Conservation (phyloP, 2,329 filamentous ascomycete species). For the Trichoderma harzianum region DNA sequence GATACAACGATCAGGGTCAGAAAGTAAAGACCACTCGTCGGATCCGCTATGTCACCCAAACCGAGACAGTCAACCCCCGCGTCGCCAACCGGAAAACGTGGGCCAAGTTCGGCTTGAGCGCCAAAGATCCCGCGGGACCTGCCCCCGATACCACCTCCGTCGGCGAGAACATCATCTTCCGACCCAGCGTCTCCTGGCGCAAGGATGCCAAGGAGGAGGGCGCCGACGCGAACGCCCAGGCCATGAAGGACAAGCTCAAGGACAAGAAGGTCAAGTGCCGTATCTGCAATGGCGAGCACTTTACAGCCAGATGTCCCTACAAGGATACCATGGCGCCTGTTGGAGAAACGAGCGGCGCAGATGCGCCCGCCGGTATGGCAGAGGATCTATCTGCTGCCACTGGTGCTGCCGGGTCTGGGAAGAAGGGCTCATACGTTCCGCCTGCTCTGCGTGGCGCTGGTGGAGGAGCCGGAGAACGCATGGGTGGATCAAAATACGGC, state of each 20-base stretch:
- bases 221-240: conserved; percentile 68
- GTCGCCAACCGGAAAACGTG: conserved; percentile 93
- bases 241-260: conserved; percentile 80
- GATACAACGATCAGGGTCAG: conserved; percentile 87
- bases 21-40: conserved; percentile 97
- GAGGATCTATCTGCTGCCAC: conserved; percentile 43
- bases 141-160: conserved; percentile 87
- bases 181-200: conserved; percentile 91
- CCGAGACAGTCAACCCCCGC: conserved; percentile 91
- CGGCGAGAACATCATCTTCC: conserved; percentile 97
- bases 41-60: conserved; percentile 87
- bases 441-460: conserved; percentile 79
- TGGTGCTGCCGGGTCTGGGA: conserved; percentile 55
- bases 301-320: conserved; percentile 98
- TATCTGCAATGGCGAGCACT: conserved; percentile 98
- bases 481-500: conserved; percentile 75
- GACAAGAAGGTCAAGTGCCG: conserved; percentile 99
- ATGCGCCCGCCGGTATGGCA: conserved; percentile 54
- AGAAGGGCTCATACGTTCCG: conserved; percentile 86
- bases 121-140: conserved; percentile 78
- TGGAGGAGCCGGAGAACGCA: conserved; percentile 69
- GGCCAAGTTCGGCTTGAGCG: conserved; percentile 88
- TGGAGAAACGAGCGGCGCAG: conserved; percentile 54
- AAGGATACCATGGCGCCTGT: conserved; percentile 98
- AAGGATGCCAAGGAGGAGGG: conserved; percentile 79